Evolutionary conservation across 2,329 filamentous ascomycete genomes (phyloP).

Genomic region (Fonsecaea multimorphosa): DNA sequence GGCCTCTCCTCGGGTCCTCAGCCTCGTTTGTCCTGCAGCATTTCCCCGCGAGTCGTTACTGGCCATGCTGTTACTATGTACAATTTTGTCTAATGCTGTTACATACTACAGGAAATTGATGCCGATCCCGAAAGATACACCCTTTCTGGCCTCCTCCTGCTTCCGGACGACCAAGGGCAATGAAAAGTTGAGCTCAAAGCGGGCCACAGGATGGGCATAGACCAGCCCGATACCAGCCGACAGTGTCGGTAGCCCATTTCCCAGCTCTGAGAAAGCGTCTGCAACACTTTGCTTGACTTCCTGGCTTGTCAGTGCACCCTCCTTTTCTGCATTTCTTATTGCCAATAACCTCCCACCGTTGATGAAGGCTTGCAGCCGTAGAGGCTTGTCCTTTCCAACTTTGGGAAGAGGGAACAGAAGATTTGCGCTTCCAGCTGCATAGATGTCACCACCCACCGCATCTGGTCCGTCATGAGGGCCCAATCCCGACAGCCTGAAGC

Average conservation of each 20-base stretch:
- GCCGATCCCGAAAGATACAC: conserved; percentile 91
- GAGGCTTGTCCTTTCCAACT: conserved; percentile 78
- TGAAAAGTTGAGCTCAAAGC: conserved; percentile 96
- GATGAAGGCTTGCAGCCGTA: conserved; percentile 87
- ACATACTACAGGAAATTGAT: conserved; percentile 82
- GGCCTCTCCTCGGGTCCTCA: conserved; percentile 14
- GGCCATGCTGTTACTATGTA: conserved; percentile 41
- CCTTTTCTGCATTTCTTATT: conserved; percentile 64
- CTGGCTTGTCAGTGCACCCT: conserved; percentile 55
- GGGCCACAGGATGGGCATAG: conserved; percentile 89
- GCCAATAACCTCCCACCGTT: conserved; percentile 87
- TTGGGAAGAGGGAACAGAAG: conserved; percentile 84
- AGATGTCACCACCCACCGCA: conserved; percentile 88
- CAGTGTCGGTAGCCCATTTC: conserved; percentile 78
- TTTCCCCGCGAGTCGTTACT: conserved; percentile 12
- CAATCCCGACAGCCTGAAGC: conserved; percentile 87
- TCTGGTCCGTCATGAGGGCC: conserved; percentile 86
- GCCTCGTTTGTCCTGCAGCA: not conserved
- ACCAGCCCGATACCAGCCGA: conserved; percentile 89
- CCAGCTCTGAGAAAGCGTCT: conserved; percentile 71
- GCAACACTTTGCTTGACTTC: conserved; percentile 53
- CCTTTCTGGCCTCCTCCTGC: conserved; percentile 88
- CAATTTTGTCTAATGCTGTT: conserved; percentile 24
- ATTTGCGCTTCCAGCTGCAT: conserved; percentile 85
- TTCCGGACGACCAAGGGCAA: conserved; percentile 80